Evolutionary conservation across 2,329 filamentous ascomycete genomes (phyloP).

Genomic region (Pezizomycotina sp.): DNA sequence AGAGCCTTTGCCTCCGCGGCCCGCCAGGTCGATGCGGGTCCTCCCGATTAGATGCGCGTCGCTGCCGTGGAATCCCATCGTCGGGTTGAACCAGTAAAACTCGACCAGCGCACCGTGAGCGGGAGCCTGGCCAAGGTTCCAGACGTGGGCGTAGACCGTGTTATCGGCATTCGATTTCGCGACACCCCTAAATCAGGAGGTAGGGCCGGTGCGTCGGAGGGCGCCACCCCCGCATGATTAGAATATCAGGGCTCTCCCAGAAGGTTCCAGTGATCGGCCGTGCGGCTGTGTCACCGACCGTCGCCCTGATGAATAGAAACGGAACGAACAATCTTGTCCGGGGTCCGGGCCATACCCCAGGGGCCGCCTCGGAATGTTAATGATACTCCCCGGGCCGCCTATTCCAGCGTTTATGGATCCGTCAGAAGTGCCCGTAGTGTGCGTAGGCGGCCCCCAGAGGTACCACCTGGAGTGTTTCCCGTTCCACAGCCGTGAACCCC

Average conservation of each 20-base stretch:
- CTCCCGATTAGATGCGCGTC: background rate
- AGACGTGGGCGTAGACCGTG: slow-evolving; percentile 3
- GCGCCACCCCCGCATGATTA: slow-evolving; percentile 1
- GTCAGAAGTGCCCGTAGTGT: slow-evolving; percentile 4
- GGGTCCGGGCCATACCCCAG: background rate
- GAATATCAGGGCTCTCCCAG: slow-evolving; percentile 2
- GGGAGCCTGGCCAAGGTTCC: slow-evolving; percentile 1
- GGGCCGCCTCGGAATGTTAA: slow-evolving; percentile 1
- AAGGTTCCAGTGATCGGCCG: slow-evolving; percentile 1
- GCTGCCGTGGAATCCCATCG: slow-evolving; percentile 4
- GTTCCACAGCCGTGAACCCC: background rate
- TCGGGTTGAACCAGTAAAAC: slow-evolving; percentile 5
- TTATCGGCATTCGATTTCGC: slow-evolving; percentile 2
- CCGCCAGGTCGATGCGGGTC: background rate
- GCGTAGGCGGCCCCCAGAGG: slow-evolving; percentile 1
- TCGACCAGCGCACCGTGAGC: slow-evolving; percentile 2
- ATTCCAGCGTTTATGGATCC: background rate
- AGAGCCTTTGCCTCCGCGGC: background rate
- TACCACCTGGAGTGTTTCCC: too few relatives aligned
- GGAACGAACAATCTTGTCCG: background rate
- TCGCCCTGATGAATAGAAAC: slow-evolving; percentile 1
- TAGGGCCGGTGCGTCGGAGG: background rate
- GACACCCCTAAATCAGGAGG: slow-evolving; percentile 1
- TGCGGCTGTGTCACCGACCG: background rate
- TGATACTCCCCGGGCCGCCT: background rate